Evolutionary conservation across 176 grass and related monocot species (phyloP).

Genomic region (Oryza glaberrima): DNA sequence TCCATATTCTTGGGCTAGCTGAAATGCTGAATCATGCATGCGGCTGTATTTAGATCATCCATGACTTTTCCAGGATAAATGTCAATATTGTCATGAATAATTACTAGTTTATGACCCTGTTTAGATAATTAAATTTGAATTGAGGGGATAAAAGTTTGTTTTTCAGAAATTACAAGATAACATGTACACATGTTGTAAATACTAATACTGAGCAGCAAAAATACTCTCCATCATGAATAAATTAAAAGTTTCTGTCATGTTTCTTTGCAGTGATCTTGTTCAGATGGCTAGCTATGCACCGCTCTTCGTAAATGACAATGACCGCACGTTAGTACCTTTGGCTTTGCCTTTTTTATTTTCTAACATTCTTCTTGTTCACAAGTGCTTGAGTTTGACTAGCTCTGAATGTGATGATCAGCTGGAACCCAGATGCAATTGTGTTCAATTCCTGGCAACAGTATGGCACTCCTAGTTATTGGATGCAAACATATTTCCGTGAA

Average conservation of each 20-base stretch:
- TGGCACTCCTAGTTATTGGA: slow-evolving; percentile 60
- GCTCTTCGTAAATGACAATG: slow-evolving; percentile 22
- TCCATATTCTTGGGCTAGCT: neutral
- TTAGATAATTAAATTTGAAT: too few species aligned
- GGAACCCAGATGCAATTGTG: slow-evolving; percentile 84
- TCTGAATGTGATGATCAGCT: slow-evolving; percentile 47
- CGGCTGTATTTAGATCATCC: neutral
- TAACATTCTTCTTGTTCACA: neutral
- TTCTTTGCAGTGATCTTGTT: slow-evolving; percentile 59
- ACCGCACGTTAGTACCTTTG: slow-evolving; percentile 50
- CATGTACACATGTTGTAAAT: neutral
- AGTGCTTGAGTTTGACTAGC: neutral
- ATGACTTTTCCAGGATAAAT: neutral
- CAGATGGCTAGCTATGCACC: slow-evolving; percentile 47
- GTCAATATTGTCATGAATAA: neutral
- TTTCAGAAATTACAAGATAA: neutral
- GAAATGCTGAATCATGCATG: neutral
- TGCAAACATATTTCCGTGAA: slow-evolving; percentile 14
- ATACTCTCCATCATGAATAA: neutral
- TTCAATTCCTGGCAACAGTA: slow-evolving; percentile 86
- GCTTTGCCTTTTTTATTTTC: neutral
- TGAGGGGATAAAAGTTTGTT: neutral
- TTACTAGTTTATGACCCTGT: neutral
- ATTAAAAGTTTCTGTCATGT: neutral
- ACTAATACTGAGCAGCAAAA: neutral